Evolutionary conservation across 768 basidiomycete genomes (phyloP), one percentile per base, ranked within the genome.

Genomic region (Tulasnella sp.): DNA sequence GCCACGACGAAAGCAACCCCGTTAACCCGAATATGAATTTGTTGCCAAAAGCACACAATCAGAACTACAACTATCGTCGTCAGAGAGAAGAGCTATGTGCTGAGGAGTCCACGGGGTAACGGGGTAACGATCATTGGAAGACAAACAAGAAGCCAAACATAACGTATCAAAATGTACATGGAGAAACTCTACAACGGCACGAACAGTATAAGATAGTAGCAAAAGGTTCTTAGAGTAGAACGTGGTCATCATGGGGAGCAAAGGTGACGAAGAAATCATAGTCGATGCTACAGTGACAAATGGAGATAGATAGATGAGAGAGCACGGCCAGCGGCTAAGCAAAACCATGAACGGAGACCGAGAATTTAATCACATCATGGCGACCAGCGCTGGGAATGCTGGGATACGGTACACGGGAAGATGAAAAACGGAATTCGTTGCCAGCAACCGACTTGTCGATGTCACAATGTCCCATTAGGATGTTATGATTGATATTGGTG

Each of bases 161-260:
- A 16, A 68, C 31, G 6, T 34, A 31, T 3, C 3, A 40, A 68
- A 68, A 68, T 68, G 62, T 68, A 68, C 62, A 68, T 68, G 62
- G 16, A 68, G 62, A 27, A 68, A 31, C 6, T 68, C 62, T 58
- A 58, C 56, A 58, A 24, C 62, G 62, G 27, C 62, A 12, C 62
- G 62, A 68, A 68, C 62, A 68, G 62, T 27, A 68, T 68, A 68
- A 68, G 62, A 68, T 68, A 68, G 62, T 68, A 68, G 62, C 62
- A 68, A 68, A 68, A 36, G 62, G 27, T 58, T 68, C 62, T 68
- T 68, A 68, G 19, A 68, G 62, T 68, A 68, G 62, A 68, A 27
- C 31, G 62, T 27, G 62, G 62, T 2, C 62, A 68, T 34, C 31
- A 68, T 68, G 10, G 62, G 62, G 27, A 36, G 62, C 62, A 68